Evolutionary conservation across 441 rosid species (phyloP).

Genomic region (Aquilaria agallochum): DNA sequence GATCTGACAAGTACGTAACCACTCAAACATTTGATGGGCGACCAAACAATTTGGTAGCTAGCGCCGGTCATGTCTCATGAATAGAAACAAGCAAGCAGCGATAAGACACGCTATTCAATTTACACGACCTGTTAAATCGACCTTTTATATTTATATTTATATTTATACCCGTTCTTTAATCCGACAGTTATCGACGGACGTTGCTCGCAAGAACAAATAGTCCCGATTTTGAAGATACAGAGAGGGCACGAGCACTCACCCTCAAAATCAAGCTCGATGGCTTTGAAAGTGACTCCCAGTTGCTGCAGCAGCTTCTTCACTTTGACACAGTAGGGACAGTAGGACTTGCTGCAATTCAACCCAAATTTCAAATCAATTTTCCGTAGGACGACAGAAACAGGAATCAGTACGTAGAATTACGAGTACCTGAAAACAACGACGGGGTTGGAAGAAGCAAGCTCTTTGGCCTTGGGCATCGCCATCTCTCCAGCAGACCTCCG

Average conservation of each 20-base stretch:
- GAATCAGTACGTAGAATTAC: not conserved
- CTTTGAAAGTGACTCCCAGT: constrained; percentile 51
- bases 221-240: not conserved
- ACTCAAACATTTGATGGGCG: too few species aligned
- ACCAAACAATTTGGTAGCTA: too few species aligned
- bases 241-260: constrained; percentile 28
- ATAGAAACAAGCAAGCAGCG: too few species aligned
- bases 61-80: too few species aligned
- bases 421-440: constrained; percentile 75
- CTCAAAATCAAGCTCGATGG: constrained; percentile 63
- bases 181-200: too few species aligned
- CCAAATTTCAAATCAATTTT: not conserved
- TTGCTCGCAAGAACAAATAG: too few species aligned
- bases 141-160: too few species aligned
- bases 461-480: constrained; percentile 69
- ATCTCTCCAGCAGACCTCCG: constrained; percentile 20
- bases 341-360: constrained; percentile 52
- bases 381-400: not conserved
- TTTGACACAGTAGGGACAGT: constrained; percentile 59
- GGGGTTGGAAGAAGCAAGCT: constrained; percentile 45
- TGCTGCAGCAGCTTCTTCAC: constrained; percentile 70
- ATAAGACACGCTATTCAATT: too few species aligned
- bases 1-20: too few species aligned
- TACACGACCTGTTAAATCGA: too few species aligned
- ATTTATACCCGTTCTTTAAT: too few species aligned